Evolutionary conservation across 345 rosid genomes (phyloP), one percentile per base, ranked within the genome.

Genomic region (Rhodomyrtus tomentosa): DNA sequence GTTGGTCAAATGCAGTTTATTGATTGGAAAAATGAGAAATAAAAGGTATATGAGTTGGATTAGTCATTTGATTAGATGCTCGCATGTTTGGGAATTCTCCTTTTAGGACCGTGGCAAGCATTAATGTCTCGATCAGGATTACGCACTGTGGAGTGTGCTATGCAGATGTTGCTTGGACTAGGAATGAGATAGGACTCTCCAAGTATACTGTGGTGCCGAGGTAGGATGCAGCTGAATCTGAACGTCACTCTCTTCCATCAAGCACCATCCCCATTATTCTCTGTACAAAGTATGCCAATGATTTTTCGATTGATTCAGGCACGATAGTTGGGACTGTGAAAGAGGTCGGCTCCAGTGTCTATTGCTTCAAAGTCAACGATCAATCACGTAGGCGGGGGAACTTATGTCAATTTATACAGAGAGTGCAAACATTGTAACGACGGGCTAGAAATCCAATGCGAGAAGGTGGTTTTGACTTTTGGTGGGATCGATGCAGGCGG

Each of bases 111-210:
- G 84, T 92, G 58, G 85, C 90, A 56, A 89, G 51, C 29, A 93
- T 94, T 62, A 98, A 95, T 85, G 89, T 97, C 85, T 94, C 95
- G 5, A 36, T 97, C 53, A 90, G 88, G 12, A 97, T 97, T 81
- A 95, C 98, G 0, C 98, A 97, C 84, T 97, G 98, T 87, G 98
- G 99, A 62, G 87, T 97, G 81, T 97, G 99, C 88, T 93, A 94
- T 88, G 98, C 96, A 82, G 99, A 97, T 92, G 90, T 92, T 86
- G 72, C 87, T 74, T 95, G 98, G 98, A 92, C 94, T 53, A 88
- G 91, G 86, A 95, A 95, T 92, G 56, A 83, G 85, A 90, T 53
- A 79, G 93, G 90, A 32, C 94, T 93, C 85, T 90, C 96, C 5
- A 94, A 85, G 89, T 95, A 95, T 84, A 98, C 99, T 83, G 40